phyloP scores from a whole-genome alignment of 805 yeast genomes.

The Pichia cabralensis region DNA sequence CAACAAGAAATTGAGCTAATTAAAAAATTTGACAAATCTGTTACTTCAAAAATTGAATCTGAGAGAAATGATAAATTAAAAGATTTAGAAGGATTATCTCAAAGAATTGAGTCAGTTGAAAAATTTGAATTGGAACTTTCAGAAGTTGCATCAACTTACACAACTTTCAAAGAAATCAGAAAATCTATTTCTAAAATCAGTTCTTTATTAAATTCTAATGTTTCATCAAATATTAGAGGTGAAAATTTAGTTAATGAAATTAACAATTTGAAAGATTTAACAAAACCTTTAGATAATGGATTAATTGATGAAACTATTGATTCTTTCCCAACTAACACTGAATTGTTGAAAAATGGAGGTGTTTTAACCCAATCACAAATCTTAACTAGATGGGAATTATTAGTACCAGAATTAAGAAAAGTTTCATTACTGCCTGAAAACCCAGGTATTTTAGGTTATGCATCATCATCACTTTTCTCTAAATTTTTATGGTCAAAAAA shows the following conservation, averaged over 20 bases:
- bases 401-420: constrained; percentile 79
- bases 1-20: constrained; percentile 61
- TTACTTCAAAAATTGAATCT: constrained; percentile 48
- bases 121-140: constrained; percentile 36
- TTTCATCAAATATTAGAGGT: constrained; percentile 31
- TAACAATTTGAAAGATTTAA: constrained; percentile 28
- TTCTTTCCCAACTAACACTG: constrained; percentile 34
- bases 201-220: constrained; percentile 27
- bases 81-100: constrained; percentile 49
- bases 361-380: constrained; percentile 72
- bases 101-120: constrained; percentile 46
- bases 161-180: constrained; percentile 33
- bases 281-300: constrained; percentile 27
- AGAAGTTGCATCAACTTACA: constrained; percentile 30
- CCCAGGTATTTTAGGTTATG: constrained; percentile 90
- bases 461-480: constrained; percentile 71
- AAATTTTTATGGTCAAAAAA: constrained; percentile 64
- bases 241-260: constrained; percentile 37
- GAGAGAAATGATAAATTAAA: constrained; percentile 78
- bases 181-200: constrained; percentile 34
- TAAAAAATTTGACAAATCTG: constrained; percentile 49
- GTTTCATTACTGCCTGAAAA: constrained; percentile 88
- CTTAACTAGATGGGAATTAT: constrained; percentile 65
- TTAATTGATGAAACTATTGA: constrained; percentile 31
- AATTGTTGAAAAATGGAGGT: constrained; percentile 36